Evolutionary conservation across 805 yeast species (phyloP), one percentile per base, ranked within the genome.

Genomic region (Hanseniaspora lachancei): DNA sequence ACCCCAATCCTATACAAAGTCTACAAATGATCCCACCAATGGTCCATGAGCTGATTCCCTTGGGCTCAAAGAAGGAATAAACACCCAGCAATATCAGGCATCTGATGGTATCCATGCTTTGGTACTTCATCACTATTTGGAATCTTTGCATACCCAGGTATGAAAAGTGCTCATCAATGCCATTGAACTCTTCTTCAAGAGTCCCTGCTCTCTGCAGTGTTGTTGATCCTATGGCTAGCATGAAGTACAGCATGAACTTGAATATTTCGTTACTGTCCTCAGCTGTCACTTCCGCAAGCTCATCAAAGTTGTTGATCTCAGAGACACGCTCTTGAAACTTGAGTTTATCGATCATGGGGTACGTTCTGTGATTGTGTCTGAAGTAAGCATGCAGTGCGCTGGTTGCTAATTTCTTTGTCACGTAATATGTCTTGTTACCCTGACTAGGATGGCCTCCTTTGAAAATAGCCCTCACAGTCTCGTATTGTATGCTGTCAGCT

Each of bases 181-280:
- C 66, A 39, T 63, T 71, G 52, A 68, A 69, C n/a, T 69, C 67
- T 18, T 65, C 64, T 4, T 67, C 65, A 8, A 74, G 58, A 58
- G 67, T 62, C 3, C 71, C 72, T 3, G 73, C 72, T 54, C 73
- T 64, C 46, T 73, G 74, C 50, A 78, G 63, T 2, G 79, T 72
- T 10, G 79, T 74, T 55, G 79, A 76, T 1, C 82, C 82, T 43
- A 77, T 74, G 5, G 80, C 78, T 66, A 77, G 69, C 2, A 77
- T 72, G 77, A 79, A 74, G 62, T 72, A 74, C 12, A 78, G 59
- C 63, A 78, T 77, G 59, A 77, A 78, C 24, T 69, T 64, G 21
- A 67, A 68, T n/a, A 47, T 50, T 13, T 46, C 51, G 2, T 60
- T 49, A 16, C 60, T 62, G 54, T 64, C 66, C 36, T 71, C 67